Percentiles rank a stretch among this genome's conserved stretches.
These are phyloP conservation scores for Tolypocladium inflatum DNA, from an alignment of 2,329 filamentous ascomycete genomes.

Conservation along the genomic window DNA sequence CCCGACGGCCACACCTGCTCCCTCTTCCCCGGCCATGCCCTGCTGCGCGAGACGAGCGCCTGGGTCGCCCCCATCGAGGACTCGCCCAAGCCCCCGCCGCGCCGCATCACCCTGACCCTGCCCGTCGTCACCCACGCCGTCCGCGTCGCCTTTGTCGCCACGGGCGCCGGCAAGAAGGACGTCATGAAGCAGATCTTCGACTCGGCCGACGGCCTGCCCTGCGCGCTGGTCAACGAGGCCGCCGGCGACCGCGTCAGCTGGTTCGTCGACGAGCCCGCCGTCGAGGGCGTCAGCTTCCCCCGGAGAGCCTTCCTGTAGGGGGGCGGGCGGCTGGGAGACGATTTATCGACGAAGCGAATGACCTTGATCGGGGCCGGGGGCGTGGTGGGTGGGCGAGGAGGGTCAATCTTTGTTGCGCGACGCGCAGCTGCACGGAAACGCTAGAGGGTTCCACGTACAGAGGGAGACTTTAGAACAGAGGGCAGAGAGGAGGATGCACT, in stretches of 20 bases:
- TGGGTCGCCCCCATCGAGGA: conserved; percentile 92
- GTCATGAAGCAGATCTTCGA: conserved; percentile 90
- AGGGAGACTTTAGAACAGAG: background rate
- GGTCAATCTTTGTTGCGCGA: background rate
- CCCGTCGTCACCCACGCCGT: conserved; percentile 83
- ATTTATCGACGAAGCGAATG: background rate
- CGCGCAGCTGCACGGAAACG: background rate
- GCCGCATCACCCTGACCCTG: conserved; percentile 83
- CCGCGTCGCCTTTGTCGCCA: conserved; percentile 85
- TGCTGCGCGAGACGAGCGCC: conserved; percentile 76
- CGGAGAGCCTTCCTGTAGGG: conserved; percentile 53
- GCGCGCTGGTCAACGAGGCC: conserved; percentile 76
- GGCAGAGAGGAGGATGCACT: background rate
- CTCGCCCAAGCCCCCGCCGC: conserved; percentile 87
- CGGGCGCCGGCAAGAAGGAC: conserved; percentile 80
- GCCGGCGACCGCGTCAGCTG: conserved; percentile 83
- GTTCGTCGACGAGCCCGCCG: conserved; percentile 84
- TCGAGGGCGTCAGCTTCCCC: conserved; percentile 78
- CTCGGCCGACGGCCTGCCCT: conserved; percentile 69
- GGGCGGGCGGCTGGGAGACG: background rate
- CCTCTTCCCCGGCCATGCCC: conserved; percentile 80
- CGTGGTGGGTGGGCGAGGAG: background rate
- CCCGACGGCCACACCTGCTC: conserved; percentile 97
- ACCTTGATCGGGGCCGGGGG: background rate
- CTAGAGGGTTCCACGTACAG: background rate